phyloP scores from a whole-genome alignment of 2,329 filamentous ascomycete genomes.

The Chalaropsis thielavioides region DNA sequence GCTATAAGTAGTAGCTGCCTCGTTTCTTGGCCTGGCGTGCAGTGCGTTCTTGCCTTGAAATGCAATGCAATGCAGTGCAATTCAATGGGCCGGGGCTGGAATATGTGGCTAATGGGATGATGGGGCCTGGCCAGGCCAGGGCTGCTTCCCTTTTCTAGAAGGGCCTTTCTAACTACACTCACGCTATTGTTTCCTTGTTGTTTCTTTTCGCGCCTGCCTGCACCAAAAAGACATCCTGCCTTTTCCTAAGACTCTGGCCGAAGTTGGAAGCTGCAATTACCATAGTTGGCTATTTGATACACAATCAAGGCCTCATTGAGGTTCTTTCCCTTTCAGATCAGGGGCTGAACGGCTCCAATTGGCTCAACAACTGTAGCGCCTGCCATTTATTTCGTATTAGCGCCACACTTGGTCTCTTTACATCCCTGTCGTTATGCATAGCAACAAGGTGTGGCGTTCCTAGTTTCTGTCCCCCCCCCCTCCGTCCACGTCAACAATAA shows the following conservation, averaged over 20 bases:
- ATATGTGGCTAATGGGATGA: neutral
- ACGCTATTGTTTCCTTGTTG: too few species aligned
- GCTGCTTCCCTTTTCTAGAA: neutral
- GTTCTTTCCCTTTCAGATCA: neutral
- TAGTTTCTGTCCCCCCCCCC: neutral
- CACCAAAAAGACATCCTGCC: too few species aligned
- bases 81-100: neutral
- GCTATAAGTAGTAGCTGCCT: conserved; percentile 3
- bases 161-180: too few species aligned
- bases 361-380: conserved; percentile 4
- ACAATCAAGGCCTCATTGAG: too few species aligned
- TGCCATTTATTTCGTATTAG: conserved; percentile 1
- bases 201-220: neutral
- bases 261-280: too few species aligned
- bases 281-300: too few species aligned
- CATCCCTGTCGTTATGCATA: neutral
- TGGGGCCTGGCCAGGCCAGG: neutral
- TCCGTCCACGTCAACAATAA: neutral
- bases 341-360: neutral
- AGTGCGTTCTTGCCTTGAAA: conserved; percentile 1
- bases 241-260: too few species aligned
- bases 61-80: conserved; percentile 5
- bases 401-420: neutral
- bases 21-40: neutral
- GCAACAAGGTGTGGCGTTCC: neutral